Evolutionary conservation across 371 early-diverging fungal genomes (phyloP), one percentile per base, ranked within the genome.

Genomic region (Lichtheimia ornata): DNA sequence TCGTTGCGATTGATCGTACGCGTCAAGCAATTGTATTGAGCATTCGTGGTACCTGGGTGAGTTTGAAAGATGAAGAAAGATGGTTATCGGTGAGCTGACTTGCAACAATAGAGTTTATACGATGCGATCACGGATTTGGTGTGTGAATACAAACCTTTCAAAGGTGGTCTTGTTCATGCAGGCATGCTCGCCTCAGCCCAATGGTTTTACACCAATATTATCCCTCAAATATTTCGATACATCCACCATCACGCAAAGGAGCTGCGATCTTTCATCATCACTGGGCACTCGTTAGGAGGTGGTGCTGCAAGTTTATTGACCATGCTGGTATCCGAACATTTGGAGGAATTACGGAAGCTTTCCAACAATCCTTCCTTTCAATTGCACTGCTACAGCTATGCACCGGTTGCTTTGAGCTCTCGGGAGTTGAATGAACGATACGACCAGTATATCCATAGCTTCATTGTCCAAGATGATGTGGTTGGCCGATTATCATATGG

Each of bases 1-100:
- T 89, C 69, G 83, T 94, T 0, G 85, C 89, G 0, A 70, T 86
- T 27, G 95, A 94, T 62, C 80, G 84, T 13, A 76, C 70, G 9
- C 74, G 83, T 51, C 77, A 87, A 58, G 80, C 91, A 0, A 81
- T 94, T 24, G 90, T 94, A 0, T 64, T 94, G 24, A 84, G 85
- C 13, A 91, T 94, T 43, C 85, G 94, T 40, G 94, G 94, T n/a
- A 93, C 93, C 4, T 86, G 91, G 93, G 87, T 87, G 81, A 71
- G 35, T 58, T 30, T 0, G 88, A 88, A 15, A 87, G 86, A 5
- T 78, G 86, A 87, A 73, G n/a, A n/a, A 70, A 65, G 24, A 41
- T 52, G 7, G 6, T 17, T 17, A 14, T 25, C 20, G 1, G 12
- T 61, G n/a, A 43, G 25, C 30, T 51, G 15, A 27, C 22, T 9